A percentile compares a stretch with the other conserved stretches of the same genome.
These are phyloP conservation scores for Aspergillus caelatus DNA, from an alignment of 2,329 filamentous ascomycete genomes.

Conservation along the genomic window DNA sequence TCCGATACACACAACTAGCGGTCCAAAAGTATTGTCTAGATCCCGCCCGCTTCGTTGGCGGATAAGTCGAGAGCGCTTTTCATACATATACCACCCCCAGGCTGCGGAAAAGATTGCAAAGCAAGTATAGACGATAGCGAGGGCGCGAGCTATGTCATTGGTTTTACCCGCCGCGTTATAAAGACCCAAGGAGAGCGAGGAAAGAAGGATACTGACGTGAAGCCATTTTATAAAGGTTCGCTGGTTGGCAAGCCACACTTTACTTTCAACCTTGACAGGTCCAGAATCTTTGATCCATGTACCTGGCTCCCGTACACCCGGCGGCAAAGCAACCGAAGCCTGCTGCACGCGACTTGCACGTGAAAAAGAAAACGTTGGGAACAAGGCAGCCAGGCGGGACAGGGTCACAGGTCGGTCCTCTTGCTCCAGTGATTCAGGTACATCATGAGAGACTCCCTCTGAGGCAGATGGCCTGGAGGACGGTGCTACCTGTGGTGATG, in stretches of 20 bases:
- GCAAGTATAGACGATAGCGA: constrained; percentile 80
- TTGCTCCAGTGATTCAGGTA: constrained; percentile 30
- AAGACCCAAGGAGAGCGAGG: constrained; percentile 77
- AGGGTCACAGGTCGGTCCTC: constrained; percentile 49
- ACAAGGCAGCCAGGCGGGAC: constrained; percentile 67
- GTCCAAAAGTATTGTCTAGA: constrained; percentile 86
- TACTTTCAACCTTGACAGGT: constrained; percentile 89
- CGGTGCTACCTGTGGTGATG: constrained; percentile 29
- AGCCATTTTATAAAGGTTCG: constrained; percentile 99
- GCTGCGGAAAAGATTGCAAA: constrained; percentile 80
- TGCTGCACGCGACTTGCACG: constrained; percentile 67
- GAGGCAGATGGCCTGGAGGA: constrained; percentile 33
- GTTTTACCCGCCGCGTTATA: constrained; percentile 81
- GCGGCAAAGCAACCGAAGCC: constrained; percentile 66
- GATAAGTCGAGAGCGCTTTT: constrained; percentile 76
- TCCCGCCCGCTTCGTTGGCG: constrained; percentile 83
- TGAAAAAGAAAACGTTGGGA: constrained; percentile 80
- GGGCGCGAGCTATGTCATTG: constrained; percentile 72
- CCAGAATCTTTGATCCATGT: constrained; percentile 94
- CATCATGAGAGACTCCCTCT: constrained; percentile 46
- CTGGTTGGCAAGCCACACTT: constrained; percentile 98
- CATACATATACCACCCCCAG: constrained; percentile 88
- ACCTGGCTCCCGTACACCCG: constrained; percentile 82
- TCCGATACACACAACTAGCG: constrained; percentile 78
- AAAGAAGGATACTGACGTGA: constrained; percentile 87